Evolutionary conservation across 176 grass and related monocot genomes (phyloP).

Genomic region (Melocanna baccifera): DNA sequence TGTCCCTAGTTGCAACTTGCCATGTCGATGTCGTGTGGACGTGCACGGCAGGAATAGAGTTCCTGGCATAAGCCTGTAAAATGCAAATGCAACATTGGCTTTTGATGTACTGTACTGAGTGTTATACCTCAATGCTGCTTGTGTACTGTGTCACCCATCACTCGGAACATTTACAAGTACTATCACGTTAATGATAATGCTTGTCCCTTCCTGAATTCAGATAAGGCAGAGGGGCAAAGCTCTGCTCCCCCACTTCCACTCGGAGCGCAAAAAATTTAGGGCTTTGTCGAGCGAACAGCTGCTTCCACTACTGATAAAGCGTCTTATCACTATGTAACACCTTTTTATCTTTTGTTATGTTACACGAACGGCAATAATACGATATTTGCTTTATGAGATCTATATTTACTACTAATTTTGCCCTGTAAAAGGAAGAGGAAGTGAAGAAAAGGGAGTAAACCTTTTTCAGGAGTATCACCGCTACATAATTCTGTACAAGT

Average conservation of each 20-base stretch:
- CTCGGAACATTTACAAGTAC: background rate
- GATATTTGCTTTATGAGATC: background rate
- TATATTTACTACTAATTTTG: background rate
- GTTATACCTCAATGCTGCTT: background rate
- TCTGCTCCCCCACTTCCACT: background rate
- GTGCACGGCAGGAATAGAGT: background rate
- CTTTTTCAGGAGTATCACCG: background rate
- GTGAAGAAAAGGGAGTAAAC: background rate
- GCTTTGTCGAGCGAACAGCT: constrained; percentile 28
- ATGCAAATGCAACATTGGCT: background rate
- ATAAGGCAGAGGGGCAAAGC: background rate
- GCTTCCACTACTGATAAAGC: constrained; percentile 13
- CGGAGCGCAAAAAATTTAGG: constrained; percentile 18
- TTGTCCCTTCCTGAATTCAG: background rate
- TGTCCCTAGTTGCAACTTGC: background rate
- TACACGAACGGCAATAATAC: constrained; percentile 32
- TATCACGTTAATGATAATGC: background rate
- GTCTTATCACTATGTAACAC: background rate
- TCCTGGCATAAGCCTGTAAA: background rate
- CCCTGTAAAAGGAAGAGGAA: background rate
- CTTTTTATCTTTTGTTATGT: constrained; percentile 1
- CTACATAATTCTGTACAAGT: background rate
- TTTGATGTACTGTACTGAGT: background rate
- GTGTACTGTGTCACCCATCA: background rate
- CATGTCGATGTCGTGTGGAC: background rate